phyloP scores from a whole-genome alignment of 495 filamentous ascomycete genomes.

The Saxophila tyrrhenica region DNA sequence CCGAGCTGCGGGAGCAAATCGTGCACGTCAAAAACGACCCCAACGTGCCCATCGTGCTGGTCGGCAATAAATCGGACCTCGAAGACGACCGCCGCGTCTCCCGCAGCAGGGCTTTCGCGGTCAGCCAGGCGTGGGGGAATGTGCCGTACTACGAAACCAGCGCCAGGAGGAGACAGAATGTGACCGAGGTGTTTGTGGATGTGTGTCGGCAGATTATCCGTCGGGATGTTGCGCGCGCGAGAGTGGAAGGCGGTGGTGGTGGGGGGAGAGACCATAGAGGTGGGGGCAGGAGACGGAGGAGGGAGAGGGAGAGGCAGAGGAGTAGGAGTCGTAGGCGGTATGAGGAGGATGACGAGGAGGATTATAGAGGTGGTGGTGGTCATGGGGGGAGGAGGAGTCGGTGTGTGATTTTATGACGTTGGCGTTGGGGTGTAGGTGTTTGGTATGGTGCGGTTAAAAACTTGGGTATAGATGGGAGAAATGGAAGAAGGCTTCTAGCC shows the following conservation, averaged over 20 bases:
- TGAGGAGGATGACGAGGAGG: conserved; percentile 2
- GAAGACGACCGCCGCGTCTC: conserved; percentile 83
- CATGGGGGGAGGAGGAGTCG: conserved; percentile 2
- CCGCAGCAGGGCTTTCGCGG: conserved; percentile 68
- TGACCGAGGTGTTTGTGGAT: conserved; percentile 91
- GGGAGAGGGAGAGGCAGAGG: background rate
- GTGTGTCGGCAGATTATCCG: conserved; percentile 19
- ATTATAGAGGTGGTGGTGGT: background rate
- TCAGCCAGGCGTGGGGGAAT: conserved; percentile 79
- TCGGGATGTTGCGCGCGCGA: conserved; percentile 6
- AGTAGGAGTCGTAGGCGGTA: background rate
- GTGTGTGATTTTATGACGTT: conserved; percentile 8
- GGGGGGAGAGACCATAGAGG: background rate
- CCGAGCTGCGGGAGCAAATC: conserved; percentile 86
- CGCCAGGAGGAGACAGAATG: conserved; percentile 73
- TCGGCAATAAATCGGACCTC: conserved; percentile 94
- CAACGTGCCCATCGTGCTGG: conserved; percentile 84
- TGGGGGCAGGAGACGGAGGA: no score
- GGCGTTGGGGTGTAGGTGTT: background rate
- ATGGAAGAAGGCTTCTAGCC: background rate
- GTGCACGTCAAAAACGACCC: conserved; percentile 85
- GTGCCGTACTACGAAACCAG: conserved; percentile 94
- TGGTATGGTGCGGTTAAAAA: background rate
- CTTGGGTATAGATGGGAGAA: background rate
- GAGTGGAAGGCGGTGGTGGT: background rate